Percentiles rank a stretch among this genome's conserved stretches.
These are phyloP conservation scores for Entelexis paramagnoliae DNA, from an alignment of 1,139 yeast genomes.

Conservation along the genomic window DNA sequence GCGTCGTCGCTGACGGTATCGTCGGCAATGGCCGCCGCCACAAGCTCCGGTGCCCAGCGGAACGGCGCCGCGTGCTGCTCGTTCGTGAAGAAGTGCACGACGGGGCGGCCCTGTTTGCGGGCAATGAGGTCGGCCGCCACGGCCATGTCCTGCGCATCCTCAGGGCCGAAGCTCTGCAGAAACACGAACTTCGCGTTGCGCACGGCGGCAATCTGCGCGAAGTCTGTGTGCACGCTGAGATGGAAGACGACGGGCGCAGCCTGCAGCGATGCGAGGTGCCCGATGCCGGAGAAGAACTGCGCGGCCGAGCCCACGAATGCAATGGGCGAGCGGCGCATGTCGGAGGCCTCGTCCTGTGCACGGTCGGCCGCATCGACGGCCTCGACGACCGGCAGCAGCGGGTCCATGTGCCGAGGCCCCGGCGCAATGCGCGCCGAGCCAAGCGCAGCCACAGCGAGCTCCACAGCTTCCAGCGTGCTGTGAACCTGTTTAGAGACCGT, in stretches of 20 bases:
- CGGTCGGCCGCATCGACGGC: not conserved
- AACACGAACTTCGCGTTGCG: slow-evolving; percentile 59
- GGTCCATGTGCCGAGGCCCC: slow-evolving; percentile 13
- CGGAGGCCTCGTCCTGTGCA: too few relatives aligned
- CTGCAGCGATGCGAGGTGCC: slow-evolving; percentile 18
- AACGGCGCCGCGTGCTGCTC: slow-evolving; percentile 19
- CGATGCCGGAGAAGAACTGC: slow-evolving; percentile 22
- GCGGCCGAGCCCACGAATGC: slow-evolving; percentile 19
- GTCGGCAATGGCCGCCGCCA: slow-evolving; percentile 24
- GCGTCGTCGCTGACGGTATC: slow-evolving; percentile 15
- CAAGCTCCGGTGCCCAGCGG: slow-evolving; percentile 33
- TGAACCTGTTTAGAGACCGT: slow-evolving; percentile 7
- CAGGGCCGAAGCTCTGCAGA: slow-evolving; percentile 50
- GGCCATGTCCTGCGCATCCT: slow-evolving; percentile 46
- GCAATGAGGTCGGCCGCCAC: slow-evolving; percentile 52
- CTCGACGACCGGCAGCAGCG: slow-evolving; percentile 20
- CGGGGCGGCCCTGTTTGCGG: slow-evolving; percentile 41
- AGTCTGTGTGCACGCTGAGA: slow-evolving; percentile 37
- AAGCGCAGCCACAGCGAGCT: slow-evolving; percentile 15
- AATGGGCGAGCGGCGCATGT: slow-evolving; percentile 1
- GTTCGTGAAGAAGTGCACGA: slow-evolving; percentile 50
- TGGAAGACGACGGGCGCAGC: slow-evolving; percentile 23
- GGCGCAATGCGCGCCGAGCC: slow-evolving; percentile 16
- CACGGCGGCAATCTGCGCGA: slow-evolving; percentile 53
- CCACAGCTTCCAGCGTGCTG: slow-evolving; percentile 20